Evolutionary conservation across 495 filamentous ascomycete species (phyloP), one percentile per base, ranked within the genome.

Genomic region (Poronia punctata): DNA sequence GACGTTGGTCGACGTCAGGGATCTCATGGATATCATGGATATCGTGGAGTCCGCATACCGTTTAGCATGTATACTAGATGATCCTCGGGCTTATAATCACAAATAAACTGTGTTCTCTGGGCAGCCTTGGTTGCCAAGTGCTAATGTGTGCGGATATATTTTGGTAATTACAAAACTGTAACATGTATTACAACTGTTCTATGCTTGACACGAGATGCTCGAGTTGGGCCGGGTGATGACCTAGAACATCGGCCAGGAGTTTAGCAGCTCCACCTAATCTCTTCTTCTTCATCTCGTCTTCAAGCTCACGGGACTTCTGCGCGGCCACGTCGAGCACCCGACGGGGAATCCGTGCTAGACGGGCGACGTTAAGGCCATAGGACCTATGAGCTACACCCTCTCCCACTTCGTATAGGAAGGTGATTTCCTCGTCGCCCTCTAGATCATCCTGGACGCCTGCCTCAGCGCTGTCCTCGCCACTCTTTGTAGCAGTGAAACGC

Each of bases 331-430:
- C 82, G 15, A 97, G 55, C 22, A 95, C 79, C 11, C 72, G 61
- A 10, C 71, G 64, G 4, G 93, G 88, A 20, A 98, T 71, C 36
- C 85, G 82, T 21, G 93, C 93, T 36, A 99, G 57, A 20, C 85
- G 68, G 5, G 92, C 92, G 17, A 97, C 92, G 58, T 97, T 97
- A 11, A 99, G 62, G 3, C 92, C 92, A 54, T 99, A 99, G 23
- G 81, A 88, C 9, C 92, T 75, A 68, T 95, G 88, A 8, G 93
- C 90, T 3, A 93, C 83, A 0, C 93, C 93, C 43, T 90, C 86
- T 3, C 74, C 80, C 2, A 95, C 79, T 51, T 86, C 79, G 53
- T 90, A 92, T 5, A 92, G 59, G 53, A 92, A 93, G 0, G 86
- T 88, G 23, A 93, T 84, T 17, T 80, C 70, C 32, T 76, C 66